Conservation (phyloP, 768 basidiomycete genomes). For the Calvatia gigantea region DNA sequence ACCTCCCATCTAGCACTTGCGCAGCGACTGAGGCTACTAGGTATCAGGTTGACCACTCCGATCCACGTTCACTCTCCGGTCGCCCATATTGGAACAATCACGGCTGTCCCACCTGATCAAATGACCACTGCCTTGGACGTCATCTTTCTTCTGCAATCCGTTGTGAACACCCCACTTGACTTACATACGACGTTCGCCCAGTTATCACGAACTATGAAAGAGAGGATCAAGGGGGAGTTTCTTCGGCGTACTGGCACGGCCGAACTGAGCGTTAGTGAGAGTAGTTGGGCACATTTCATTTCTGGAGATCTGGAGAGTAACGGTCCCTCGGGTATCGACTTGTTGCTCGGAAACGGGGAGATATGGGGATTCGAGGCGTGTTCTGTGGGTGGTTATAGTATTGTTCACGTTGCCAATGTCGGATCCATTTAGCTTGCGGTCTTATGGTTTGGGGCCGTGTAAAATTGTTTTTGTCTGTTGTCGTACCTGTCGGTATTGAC, state of each 20-base stretch:
- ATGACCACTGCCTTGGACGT: background rate
- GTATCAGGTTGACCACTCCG: background rate
- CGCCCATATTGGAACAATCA: background rate
- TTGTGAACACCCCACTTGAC: background rate
- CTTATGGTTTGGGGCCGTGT: too few relatives aligned
- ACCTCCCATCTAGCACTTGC: background rate
- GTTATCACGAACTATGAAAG: background rate
- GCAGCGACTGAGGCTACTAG: background rate
- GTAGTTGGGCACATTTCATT: background rate
- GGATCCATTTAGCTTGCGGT: too few relatives aligned
- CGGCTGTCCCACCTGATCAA: background rate
- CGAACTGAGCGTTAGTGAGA: background rate
- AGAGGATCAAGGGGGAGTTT: background rate
- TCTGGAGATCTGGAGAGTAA: background rate
- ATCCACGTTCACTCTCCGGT: background rate
- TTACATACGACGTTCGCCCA: background rate
- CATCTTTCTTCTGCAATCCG: background rate
- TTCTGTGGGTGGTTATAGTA: background rate
- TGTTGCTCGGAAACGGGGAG: background rate
- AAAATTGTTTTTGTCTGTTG: too few relatives aligned
- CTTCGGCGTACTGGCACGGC: background rate
- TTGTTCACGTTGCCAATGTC: background rate
- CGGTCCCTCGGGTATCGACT: background rate
- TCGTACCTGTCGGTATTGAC: too few relatives aligned
- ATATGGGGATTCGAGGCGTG: background rate